These are phyloP conservation scores for Pyricularia sp. DNA, from an alignment of 2,329 filamentous ascomycete species.

Conservation along the genomic window DNA sequence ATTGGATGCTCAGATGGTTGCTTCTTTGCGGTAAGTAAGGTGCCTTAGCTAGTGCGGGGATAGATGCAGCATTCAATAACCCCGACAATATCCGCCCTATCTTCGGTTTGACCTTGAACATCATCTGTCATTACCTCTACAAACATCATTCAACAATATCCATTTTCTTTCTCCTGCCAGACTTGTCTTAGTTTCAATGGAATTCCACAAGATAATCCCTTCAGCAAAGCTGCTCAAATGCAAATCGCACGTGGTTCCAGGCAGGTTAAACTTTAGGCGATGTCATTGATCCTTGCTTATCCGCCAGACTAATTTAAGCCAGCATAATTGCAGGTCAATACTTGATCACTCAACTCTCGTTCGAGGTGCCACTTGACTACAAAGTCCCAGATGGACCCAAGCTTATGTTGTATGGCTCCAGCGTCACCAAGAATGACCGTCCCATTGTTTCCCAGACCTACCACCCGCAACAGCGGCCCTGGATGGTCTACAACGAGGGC, in stretches of 20 bases:
- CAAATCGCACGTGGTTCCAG: conserved; percentile 30
- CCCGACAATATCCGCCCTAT: neutral
- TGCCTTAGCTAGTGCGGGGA: neutral
- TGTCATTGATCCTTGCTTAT: neutral
- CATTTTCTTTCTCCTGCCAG: neutral
- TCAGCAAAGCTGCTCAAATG: conserved; percentile 23
- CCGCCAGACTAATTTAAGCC: neutral
- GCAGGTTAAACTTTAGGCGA: conserved; percentile 11
- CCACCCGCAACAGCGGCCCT: conserved; percentile 31
- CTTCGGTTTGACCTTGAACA: neutral
- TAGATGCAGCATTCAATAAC: neutral
- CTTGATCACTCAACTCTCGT: conserved; percentile 72
- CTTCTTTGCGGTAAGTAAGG: neutral
- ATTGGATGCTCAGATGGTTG: neutral
- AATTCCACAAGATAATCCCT: neutral
- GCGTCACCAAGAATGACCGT: conserved; percentile 2
- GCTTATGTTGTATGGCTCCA: conserved; percentile 64
- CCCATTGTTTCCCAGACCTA: conserved; percentile 7
- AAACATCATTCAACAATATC: neutral
- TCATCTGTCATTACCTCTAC: neutral
- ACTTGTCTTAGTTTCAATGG: neutral
- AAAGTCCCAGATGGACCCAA: conserved; percentile 46
- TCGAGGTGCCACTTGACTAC: conserved; percentile 79
- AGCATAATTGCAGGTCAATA: conserved; percentile 50
- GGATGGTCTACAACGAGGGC: conserved; percentile 70